phyloP scores from a whole-genome alignment of 2,329 filamentous ascomycete genomes.

The Exophiala oligosperma region DNA sequence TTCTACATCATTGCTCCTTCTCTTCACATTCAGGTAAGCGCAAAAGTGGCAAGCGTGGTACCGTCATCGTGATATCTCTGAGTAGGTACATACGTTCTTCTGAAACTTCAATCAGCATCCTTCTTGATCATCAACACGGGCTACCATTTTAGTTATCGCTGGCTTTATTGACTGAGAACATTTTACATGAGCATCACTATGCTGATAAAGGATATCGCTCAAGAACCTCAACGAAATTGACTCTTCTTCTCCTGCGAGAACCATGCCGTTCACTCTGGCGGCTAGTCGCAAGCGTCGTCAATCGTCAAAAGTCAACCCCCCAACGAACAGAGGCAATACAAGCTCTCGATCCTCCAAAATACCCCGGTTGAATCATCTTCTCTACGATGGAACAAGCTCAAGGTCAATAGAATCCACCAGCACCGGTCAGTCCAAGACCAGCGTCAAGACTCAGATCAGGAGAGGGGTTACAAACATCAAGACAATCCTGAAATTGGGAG shows the following conservation, averaged over 20 bases:
- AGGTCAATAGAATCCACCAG: slow-evolving; percentile 23
- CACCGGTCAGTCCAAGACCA: slow-evolving; percentile 18
- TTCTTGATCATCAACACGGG: not conserved
- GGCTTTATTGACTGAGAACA: not conserved
- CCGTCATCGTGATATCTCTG: not conserved
- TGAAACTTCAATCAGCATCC: not conserved
- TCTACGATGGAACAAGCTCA: slow-evolving; percentile 24
- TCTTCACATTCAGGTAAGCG: not conserved
- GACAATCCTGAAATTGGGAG: slow-evolving; percentile 15
- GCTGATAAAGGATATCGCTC: slow-evolving; percentile 4
- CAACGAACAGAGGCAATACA: not conserved
- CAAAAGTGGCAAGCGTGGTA: not conserved
- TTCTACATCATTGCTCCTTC: not conserved
- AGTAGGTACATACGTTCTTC: not conserved
- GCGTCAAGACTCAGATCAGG: slow-evolving; percentile 21
- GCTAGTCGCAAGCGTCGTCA: slow-evolving; percentile 18
- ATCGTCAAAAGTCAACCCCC: slow-evolving; percentile 1
- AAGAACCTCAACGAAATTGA: not conserved
- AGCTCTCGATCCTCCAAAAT: slow-evolving; percentile 14
- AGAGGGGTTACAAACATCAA: slow-evolving; percentile 22
- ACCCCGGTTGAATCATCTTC: slow-evolving; percentile 16
- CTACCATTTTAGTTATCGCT: not conserved
- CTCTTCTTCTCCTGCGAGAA: not conserved
- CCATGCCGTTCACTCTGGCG: slow-evolving; percentile 21
- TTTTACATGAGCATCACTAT: slow-evolving; percentile 7